Evolutionary conservation across 2,329 filamentous ascomycete genomes (phyloP).

Genomic region (Curvularia eragrostidis): DNA sequence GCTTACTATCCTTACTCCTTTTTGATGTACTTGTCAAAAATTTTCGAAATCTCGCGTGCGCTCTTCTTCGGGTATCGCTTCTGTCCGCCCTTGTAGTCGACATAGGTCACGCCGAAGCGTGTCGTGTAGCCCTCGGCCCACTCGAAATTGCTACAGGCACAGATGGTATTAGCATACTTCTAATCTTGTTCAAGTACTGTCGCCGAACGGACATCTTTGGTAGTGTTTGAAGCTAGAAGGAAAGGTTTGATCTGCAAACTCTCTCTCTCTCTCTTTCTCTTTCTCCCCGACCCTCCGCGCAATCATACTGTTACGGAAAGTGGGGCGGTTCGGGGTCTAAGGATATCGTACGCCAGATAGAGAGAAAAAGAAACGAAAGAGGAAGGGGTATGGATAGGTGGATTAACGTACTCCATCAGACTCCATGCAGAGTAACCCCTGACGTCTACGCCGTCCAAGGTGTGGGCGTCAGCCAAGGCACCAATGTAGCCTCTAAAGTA

Average conservation of each 20-base stretch:
- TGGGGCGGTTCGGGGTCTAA: not conserved
- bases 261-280: not conserved
- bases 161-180: conserved; percentile 9
- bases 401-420: conserved; percentile 72
- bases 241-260: conserved; percentile 8
- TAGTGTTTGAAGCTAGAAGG: conserved; percentile 21
- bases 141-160: conserved; percentile 72
- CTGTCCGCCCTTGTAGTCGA: conserved; percentile 82
- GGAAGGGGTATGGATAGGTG: conserved; percentile 17
- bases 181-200: not conserved
- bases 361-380: conserved; percentile 1
- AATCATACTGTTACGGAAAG: not conserved
- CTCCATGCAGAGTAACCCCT: conserved; percentile 86
- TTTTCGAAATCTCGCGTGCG: conserved; percentile 70
- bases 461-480: conserved; percentile 75
- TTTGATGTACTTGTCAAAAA: conserved; percentile 75
- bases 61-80: conserved; percentile 85
- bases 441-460: conserved; percentile 77
- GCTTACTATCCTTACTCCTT: conserved; percentile 55
- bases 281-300: not conserved
- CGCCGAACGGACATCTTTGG: not conserved
- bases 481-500: conserved; percentile 81
- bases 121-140: conserved; percentile 93
- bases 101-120: conserved; percentile 81
- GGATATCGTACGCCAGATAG: not conserved